These are phyloP conservation scores for Xylariaceae sp. DNA, from an alignment of 2,329 filamentous ascomycete species.

Conservation along the genomic window DNA sequence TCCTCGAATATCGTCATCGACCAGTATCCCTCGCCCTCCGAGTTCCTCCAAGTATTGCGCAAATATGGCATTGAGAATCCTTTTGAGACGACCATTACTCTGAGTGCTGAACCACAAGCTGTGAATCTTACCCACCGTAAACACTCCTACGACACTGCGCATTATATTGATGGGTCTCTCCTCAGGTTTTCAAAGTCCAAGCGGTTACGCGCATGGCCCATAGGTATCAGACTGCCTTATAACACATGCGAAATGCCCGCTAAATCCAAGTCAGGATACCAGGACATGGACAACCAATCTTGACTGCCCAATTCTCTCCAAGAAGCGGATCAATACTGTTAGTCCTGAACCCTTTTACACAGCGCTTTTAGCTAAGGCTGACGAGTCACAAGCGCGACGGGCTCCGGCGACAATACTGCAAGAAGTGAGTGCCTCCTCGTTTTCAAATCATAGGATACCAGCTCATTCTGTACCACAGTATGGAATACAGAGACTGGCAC, in stretches of 20 bases:
- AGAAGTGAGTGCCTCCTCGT: slow-evolving; percentile 10
- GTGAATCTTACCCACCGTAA: slow-evolving; percentile 49
- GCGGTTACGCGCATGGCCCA: slow-evolving; percentile 87
- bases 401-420: slow-evolving; percentile 86
- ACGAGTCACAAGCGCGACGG: slow-evolving; percentile 78
- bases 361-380: slow-evolving; percentile 35
- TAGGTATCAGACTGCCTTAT: slow-evolving; percentile 34
- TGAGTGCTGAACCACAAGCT: slow-evolving; percentile 73
- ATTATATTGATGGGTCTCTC: not conserved
- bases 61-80: slow-evolving; percentile 55
- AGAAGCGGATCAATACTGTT: slow-evolving; percentile 15
- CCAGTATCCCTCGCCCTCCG: slow-evolving; percentile 46
- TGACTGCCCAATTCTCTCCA: slow-evolving; percentile 18
- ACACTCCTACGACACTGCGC: not conserved
- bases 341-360: not conserved
- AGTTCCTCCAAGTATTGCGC: slow-evolving; percentile 51
- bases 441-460: not conserved
- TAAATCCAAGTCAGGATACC: slow-evolving; percentile 51
- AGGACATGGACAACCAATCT: slow-evolving; percentile 86
- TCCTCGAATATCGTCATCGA: slow-evolving; percentile 51
- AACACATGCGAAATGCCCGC: not conserved
- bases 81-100: slow-evolving; percentile 51
- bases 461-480: slow-evolving; percentile 19
- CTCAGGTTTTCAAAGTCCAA: slow-evolving; percentile 64
- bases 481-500: slow-evolving; percentile 96